A percentile compares a stretch with the other conserved stretches of the same genome.
Conservation (phyloP, 768 basidiomycete species). For the Cystobasidium tubakii region DNA sequence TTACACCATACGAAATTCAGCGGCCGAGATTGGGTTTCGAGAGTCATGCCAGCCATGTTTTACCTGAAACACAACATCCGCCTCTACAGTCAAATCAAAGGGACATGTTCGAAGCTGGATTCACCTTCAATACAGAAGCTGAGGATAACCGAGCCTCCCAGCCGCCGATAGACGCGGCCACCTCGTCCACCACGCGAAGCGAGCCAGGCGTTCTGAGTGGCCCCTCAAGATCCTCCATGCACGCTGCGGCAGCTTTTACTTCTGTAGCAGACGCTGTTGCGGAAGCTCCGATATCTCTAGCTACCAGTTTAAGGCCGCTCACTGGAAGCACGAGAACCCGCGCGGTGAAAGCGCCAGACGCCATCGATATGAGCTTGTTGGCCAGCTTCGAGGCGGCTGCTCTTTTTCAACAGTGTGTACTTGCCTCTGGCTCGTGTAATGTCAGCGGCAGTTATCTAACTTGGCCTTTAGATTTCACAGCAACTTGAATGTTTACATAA, state of each 20-base stretch:
- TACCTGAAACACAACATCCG: no score
- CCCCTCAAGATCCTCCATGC: background rate
- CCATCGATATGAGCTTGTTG: background rate
- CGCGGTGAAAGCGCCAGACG: background rate
- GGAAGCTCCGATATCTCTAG: background rate
- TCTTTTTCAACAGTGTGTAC: constrained; percentile 1
- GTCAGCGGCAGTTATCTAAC: background rate
- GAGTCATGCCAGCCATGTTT: no score
- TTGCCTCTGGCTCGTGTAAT: background rate
- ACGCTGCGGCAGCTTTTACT: constrained; percentile 6
- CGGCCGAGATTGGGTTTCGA: no score
- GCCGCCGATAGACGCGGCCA: background rate
- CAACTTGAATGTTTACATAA: background rate
- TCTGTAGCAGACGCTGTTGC: background rate
- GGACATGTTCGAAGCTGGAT: no score
- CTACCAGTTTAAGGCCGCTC: background rate
- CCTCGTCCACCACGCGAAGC: background rate
- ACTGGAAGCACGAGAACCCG: background rate
- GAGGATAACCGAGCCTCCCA: no score
- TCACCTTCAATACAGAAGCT: no score
- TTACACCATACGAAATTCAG: no score
- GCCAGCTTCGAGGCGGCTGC: background rate
- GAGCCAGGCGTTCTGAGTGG: background rate
- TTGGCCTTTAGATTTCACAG: background rate
- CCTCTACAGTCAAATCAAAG: no score